Base-by-base conservation (phyloP, 768 basidiomycete genomes). In the Mrakia frigida region DNA sequence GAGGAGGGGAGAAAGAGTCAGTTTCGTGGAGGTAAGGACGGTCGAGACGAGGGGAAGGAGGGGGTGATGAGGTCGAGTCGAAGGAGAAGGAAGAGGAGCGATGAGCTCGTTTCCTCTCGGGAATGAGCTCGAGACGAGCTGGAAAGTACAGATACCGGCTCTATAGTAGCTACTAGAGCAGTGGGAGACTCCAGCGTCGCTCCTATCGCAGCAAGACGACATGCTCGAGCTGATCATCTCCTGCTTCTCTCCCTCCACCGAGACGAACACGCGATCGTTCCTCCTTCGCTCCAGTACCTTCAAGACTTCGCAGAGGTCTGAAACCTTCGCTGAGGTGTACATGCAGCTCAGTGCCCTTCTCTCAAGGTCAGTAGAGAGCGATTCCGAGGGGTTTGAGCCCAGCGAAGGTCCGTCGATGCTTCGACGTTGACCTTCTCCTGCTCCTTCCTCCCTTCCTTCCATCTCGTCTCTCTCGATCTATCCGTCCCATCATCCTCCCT, bases 171-270 rank as follows among this genome's bases (percentile, higher is more conserved):
- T 56, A 7, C 25, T 13, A 52, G 53, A 56, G 4, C 21, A 4
- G 6, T 3, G 16, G 53, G 6, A 28, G 28, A 10, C 56, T n/a
- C 5, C n/a, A 28, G 56, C n/a, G 5, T 25, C n/a, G 4, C 56
- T 56, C 2, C 25, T 56, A 25, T 28, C 6, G 23, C 56, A 56
- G 56, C n/a, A 28, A 25, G 56, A 18, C 6, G 25, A 9, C 5
- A 63, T 2, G 31, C 16, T 39, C 37, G 65, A 68, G 65, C 18
- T 35, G 33, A 9, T 14, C 35, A 68, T 35, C 65, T 68, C 35
- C 65, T 68, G 39, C 37, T 68, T 41, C 37, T 39, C 25, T 41
- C 65, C 61, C 63, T 65, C 63, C 63, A 65, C 63, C 63, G 63
- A 65, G 63, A 18, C 63, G 37, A 39, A 65, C 63, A 65, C 63